Evolutionary conservation across 495 filamentous ascomycete species (phyloP).

Genomic region (Patellaria atrata): DNA sequence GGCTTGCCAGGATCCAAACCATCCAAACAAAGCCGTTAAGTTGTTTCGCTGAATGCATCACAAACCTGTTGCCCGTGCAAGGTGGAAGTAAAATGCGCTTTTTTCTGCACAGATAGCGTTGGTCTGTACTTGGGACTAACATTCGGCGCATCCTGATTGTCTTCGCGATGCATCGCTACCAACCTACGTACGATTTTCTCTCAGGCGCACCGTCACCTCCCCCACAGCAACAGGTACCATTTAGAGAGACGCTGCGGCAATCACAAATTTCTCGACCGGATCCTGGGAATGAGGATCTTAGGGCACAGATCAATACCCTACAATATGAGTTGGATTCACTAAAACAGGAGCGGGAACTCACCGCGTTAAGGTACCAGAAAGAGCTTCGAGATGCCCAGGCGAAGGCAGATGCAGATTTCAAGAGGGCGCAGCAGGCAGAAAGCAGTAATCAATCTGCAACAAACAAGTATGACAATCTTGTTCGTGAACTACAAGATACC

Average conservation of each 20-base stretch:
- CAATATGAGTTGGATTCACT: slow-evolving; percentile 57
- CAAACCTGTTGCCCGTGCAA: too few relatives aligned
- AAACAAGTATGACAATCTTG: slow-evolving; percentile 56
- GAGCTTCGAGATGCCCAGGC: slow-evolving; percentile 62
- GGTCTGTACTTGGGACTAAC: too few relatives aligned
- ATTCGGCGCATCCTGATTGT: too few relatives aligned
- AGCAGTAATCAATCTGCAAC: slow-evolving; percentile 49
- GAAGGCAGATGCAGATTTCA: slow-evolving; percentile 70
- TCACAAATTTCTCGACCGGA: slow-evolving; percentile 16
- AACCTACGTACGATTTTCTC: slow-evolving; percentile 3
- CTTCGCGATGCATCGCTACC: too few relatives aligned
- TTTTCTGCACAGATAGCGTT: too few relatives aligned
- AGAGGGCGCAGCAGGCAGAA: slow-evolving; percentile 55
- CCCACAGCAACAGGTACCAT: neutral
- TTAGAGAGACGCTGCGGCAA: slow-evolving; percentile 2
- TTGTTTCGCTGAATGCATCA: too few relatives aligned
- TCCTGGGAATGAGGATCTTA: slow-evolving; percentile 46
- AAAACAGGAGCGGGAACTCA: slow-evolving; percentile 75
- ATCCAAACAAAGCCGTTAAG: too few relatives aligned
- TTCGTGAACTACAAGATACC: slow-evolving; percentile 54
- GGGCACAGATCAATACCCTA: slow-evolving; percentile 51
- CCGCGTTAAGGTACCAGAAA: slow-evolving; percentile 60
- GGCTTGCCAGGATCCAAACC: too few relatives aligned
- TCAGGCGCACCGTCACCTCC: slow-evolving; percentile 2
- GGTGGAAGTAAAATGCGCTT: too few relatives aligned